Base-by-base conservation (phyloP, 1,284 basidiomycete genomes). In the Papiliotrema flavescens region DNA sequence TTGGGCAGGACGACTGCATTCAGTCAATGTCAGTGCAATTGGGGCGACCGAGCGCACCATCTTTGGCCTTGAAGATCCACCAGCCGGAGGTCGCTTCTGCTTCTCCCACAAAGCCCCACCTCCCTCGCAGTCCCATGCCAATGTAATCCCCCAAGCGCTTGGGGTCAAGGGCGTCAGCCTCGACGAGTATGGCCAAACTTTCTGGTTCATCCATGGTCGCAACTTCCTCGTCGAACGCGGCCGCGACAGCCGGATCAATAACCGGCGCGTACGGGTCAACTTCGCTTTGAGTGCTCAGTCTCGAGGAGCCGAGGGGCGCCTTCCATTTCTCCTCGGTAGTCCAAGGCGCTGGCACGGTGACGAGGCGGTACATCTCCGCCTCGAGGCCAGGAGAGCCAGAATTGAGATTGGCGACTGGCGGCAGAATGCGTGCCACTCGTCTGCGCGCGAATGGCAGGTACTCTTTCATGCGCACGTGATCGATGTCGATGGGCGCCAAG, bases 61-160 rank as follows among this genome's bases (percentile, higher is more conserved):
- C 71, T 56, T 67, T 70, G 36, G 65, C 59, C 47, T 69, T 63
- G 54, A 67, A 60, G 13, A 63, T 57, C 72, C 72, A 74, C 69
- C 69, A 72, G 17, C 49, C 47, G 20, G 28, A 23, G 9, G 32
- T 52, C 17, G 37, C 17, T n/a, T 59, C 55, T n/a, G 41, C 22
- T 1, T 23, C 8, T 6, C 66, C 64, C 32, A 74, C 51, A 53
- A 67, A 35, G 11, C 60, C 70, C 73, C 73, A 73, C 35, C 70
- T 58, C 6, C 67, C 72, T 20, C 71, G 61, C 13, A 75, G 32
- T 8, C 60, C 70, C 52, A 63, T 65, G 4, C 71, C 71, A 1
- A 72, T 45, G 6, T 70, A 34, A 17, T 37, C 11, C 26, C 56
- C 47, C 46, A 34, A 32, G 28, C 28, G 28, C 6, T 11, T 11